These are phyloP conservation scores for Conticribra guillardii DNA, from an alignment of 108 stramenopile species.

Conservation along the genomic window DNA sequence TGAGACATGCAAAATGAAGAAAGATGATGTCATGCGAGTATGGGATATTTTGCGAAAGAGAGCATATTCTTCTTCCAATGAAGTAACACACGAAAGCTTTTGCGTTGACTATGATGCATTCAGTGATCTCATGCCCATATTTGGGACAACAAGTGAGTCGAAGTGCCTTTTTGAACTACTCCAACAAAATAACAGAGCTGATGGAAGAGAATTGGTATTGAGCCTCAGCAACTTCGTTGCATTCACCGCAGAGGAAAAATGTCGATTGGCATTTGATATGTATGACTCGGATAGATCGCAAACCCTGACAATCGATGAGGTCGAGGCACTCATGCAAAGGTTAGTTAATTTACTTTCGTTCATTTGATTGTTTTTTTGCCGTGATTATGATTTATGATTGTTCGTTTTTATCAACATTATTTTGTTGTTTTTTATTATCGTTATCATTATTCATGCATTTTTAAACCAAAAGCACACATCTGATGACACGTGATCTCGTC, in stretches of 20 bases:
- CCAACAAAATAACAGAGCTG: slow-evolving; percentile 41
- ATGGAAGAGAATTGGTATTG: slow-evolving; percentile 69
- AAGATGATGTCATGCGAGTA: slow-evolving; percentile 26
- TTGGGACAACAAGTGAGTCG: slow-evolving; percentile 59
- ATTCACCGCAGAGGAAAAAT: slow-evolving; percentile 56
- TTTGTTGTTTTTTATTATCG: no score
- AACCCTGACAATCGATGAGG: slow-evolving; percentile 50
- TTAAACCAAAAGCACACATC: slow-evolving; percentile 74
- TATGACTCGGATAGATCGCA: slow-evolving; percentile 76
- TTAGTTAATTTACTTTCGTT: no score
- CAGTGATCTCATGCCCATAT: slow-evolving; percentile 57
- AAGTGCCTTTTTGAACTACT: slow-evolving; percentile 63
- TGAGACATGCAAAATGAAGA: slow-evolving; percentile 17
- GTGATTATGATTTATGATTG: no score
- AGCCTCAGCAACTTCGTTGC: slow-evolving; percentile 66
- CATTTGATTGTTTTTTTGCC: no score
- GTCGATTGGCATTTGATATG: slow-evolving; percentile 71
- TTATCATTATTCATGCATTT: no score
- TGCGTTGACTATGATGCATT: slow-evolving; percentile 45
- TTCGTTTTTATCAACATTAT: no score
- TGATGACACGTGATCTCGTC: slow-evolving; percentile 49
- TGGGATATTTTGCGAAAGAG: slow-evolving; percentile 16
- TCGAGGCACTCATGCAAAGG: slow-evolving; percentile 58
- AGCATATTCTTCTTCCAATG: slow-evolving; percentile 11
- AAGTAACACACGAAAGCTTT: slow-evolving; percentile 3